Percentiles rank a stretch among this genome's conserved stretches.
These are phyloP conservation scores for Fusarium continuum DNA, from an alignment of 2,329 filamentous ascomycete genomes.

Conservation along the genomic window DNA sequence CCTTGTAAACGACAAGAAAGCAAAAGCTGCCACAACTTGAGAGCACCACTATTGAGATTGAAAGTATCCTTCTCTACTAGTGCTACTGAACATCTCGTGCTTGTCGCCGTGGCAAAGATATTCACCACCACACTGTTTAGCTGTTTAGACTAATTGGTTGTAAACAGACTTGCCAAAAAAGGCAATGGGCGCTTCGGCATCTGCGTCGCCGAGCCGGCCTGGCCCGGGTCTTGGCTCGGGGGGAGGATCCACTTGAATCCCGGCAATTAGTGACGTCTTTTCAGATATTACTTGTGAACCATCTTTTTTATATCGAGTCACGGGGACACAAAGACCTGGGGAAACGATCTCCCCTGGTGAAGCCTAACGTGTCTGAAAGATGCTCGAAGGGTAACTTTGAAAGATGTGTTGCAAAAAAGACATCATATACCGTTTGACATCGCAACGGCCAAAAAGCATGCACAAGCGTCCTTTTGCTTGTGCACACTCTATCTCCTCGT, in stretches of 20 bases:
- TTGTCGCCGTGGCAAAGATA: conserved; percentile 2
- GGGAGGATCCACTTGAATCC: conserved; percentile 16
- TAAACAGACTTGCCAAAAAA: conserved; percentile 7
- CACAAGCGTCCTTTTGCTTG: not conserved
- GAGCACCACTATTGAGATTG: not conserved
- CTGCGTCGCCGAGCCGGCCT: conserved; percentile 33
- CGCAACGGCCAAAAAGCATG: not conserved
- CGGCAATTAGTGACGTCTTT: conserved; percentile 9
- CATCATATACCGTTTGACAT: not conserved
- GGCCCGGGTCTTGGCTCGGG: conserved; percentile 27
- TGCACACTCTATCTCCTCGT: not conserved
- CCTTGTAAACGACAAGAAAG: not conserved
- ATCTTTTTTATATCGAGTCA: not conserved
- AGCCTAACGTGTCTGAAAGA: not conserved
- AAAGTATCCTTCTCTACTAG: not conserved
- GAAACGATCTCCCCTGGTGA: not conserved
- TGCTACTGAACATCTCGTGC: not conserved
- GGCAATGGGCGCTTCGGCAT: conserved; percentile 17
- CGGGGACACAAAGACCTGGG: not conserved
- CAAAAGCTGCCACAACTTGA: not conserved
- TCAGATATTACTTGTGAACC: no score
- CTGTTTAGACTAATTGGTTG: not conserved
- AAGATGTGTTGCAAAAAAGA: not conserved
- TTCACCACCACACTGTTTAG: not conserved
- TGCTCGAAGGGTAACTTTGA: no score